A percentile compares a stretch with the other conserved stretches of the same genome.
These are phyloP conservation scores for Penicillium glabrum DNA, from an alignment of 2,329 filamentous ascomycete genomes.

Conservation along the genomic window DNA sequence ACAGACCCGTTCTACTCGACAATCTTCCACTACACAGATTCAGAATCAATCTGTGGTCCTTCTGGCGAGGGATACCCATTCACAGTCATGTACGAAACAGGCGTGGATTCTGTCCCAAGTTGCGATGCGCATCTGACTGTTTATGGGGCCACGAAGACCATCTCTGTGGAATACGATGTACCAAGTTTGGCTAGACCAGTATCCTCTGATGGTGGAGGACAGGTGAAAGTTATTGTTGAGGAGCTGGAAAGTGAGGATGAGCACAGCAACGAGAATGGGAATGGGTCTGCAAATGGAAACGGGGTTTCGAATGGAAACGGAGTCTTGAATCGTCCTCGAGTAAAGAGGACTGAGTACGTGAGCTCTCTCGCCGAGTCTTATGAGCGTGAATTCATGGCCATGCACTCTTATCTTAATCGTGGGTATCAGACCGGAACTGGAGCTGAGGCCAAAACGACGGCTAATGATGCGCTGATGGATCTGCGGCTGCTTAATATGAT, in stretches of 20 bases:
- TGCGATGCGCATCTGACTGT: constrained; percentile 44
- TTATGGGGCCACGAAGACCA: constrained; percentile 55
- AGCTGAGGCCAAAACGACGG: constrained; percentile 32
- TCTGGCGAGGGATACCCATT: constrained; percentile 38
- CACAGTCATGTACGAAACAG: constrained; percentile 58
- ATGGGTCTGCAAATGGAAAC: not conserved
- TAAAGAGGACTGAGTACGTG: constrained; percentile 28
- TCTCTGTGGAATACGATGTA: constrained; percentile 57
- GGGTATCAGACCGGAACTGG: constrained; percentile 18
- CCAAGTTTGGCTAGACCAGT: constrained; percentile 42
- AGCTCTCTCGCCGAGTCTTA: constrained; percentile 41
- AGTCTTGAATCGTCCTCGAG: not conserved
- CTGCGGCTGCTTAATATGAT: constrained; percentile 35
- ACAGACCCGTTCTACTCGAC: constrained; percentile 44
- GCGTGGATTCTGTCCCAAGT: constrained; percentile 53
- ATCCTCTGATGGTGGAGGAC: constrained; percentile 51
- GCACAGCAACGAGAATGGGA: not conserved
- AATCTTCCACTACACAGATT: constrained; percentile 33
- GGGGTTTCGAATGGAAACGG: not conserved
- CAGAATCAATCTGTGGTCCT: not conserved
- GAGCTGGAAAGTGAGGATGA: constrained; percentile 21
- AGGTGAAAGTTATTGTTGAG: constrained; percentile 48
- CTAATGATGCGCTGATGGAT: constrained; percentile 38
- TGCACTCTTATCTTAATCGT: constrained; percentile 36
- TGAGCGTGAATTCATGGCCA: constrained; percentile 33